Evolutionary conservation across 768 basidiomycete species (phyloP), one percentile per base, ranked within the genome.

Genomic region (Boletus vermiculosoides): DNA sequence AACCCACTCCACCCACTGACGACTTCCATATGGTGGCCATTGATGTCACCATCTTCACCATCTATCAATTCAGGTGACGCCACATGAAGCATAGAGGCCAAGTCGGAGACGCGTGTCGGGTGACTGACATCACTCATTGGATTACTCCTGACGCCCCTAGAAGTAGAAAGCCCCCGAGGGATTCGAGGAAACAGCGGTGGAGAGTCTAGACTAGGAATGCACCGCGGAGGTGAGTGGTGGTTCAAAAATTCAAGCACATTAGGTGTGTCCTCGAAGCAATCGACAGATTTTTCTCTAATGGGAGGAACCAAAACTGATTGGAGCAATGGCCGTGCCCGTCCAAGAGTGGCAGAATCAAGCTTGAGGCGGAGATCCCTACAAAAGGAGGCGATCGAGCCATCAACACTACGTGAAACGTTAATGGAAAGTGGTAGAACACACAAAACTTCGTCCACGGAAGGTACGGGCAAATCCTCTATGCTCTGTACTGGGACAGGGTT

Each of bases 1-100:
- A 42, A 78, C 80, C 44, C 64, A 88, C 88, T 68, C 85, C 86
- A 86, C 30, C 86, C 88, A 67, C 83, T 77, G 1, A 88, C 79
- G 34, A 87, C 63, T 10, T 78, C 71, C 76, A 90, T 79, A 66
- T 83, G 81, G 49, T 78, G 76, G 34, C 64, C 65, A n/a, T 77
- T 71, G 7, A 82, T 57, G 47, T 83, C 79, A 4, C 69, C 70
- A 23, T 80, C 78, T 36, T 76, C 71, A 47, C 79, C 73, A 41
- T 76, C 71, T 45, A 68, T 63, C 45, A 73, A 55, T 45, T 67
- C 60, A 12, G 56, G 59, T 36, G 66, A 66, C 11, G 67, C 66
- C 37, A 23, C 42, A 50, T 49, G 56, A 28, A 73, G 45, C 45
- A 73, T 58, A 47, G 61, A 55, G 36, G 67, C 60, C 39, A 78